A percentile compares a stretch with the other conserved stretches of the same genome.
Evolutionary conservation across 164 flowering plant species (phyloP).

Genomic region (Saururus chinensis): DNA sequence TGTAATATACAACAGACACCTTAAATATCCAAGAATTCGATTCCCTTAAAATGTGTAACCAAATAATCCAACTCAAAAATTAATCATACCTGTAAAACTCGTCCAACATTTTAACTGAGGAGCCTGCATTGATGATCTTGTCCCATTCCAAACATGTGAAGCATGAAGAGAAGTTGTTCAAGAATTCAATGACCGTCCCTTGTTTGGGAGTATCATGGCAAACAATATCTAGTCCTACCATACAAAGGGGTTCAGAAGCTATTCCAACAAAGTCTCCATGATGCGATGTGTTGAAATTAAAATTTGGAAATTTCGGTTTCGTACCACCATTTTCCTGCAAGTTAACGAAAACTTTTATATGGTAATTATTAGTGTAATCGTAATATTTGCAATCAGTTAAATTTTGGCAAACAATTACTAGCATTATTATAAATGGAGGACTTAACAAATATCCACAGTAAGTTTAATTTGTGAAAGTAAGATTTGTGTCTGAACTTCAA

Average conservation of each 20-base stretch:
- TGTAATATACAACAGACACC: neutral
- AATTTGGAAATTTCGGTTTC: constrained; percentile 46
- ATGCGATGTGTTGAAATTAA: constrained; percentile 77
- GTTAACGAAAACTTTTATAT: neutral
- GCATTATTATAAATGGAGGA: no score
- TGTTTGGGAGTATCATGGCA: constrained; percentile 32
- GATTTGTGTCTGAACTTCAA: no score
- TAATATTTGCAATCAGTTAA: no score
- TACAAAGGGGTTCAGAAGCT: constrained; percentile 75
- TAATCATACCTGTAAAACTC: constrained; percentile 56
- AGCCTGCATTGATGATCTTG: constrained; percentile 34
- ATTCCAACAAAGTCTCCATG: constrained; percentile 84
- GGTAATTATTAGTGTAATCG: no score
- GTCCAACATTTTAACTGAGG: constrained; percentile 28
- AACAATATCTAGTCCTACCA: constrained; percentile 78
- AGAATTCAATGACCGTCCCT: constrained; percentile 37
- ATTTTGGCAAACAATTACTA: no score
- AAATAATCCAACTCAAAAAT: neutral
- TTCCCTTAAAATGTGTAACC: neutral
- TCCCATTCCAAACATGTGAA: constrained; percentile 64
- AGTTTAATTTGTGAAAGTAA: no score
- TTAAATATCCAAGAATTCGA: neutral
- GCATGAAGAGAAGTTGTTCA: constrained; percentile 47
- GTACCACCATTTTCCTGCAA: constrained; percentile 28
- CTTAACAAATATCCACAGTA: no score